Percentiles rank a stretch among this genome's conserved stretches.
These are phyloP conservation scores for Sabuloglossum arenarium DNA, from an alignment of 495 filamentous ascomycete genomes.

Conservation along the genomic window DNA sequence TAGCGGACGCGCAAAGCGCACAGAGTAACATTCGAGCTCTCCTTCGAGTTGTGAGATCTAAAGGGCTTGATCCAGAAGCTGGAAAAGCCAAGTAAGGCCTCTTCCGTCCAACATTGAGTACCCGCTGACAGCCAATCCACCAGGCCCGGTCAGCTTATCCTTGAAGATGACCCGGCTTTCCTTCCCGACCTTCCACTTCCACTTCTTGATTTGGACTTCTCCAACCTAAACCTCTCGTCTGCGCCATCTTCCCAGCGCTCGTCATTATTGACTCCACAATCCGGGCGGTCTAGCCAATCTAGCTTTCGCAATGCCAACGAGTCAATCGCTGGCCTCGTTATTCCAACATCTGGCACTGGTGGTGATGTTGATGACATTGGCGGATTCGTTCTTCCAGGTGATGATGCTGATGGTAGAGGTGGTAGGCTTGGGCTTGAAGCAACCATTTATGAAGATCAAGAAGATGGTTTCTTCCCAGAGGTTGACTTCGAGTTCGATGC, in stretches of 20 bases:
- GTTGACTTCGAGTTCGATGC: constrained; percentile 44
- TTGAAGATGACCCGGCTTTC: constrained; percentile 77
- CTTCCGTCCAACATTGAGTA: neutral
- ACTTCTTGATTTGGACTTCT: constrained; percentile 33
- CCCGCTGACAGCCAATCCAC: constrained; percentile 5
- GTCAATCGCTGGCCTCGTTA: constrained; percentile 11
- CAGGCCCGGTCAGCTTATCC: constrained; percentile 60
- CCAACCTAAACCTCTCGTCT: constrained; percentile 16
- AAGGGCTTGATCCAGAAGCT: constrained; percentile 46
- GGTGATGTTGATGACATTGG: constrained; percentile 14
- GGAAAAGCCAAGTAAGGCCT: constrained; percentile 43
- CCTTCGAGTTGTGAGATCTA: constrained; percentile 30
- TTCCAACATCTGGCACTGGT: constrained; percentile 12
- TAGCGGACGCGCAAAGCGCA: constrained; percentile 57
- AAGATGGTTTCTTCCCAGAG: constrained; percentile 32
- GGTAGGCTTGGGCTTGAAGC: neutral
- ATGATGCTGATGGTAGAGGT: constrained; percentile 13
- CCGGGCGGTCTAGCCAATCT: constrained; percentile 14
- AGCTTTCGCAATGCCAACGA: constrained; percentile 5
- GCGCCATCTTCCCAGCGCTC: constrained; percentile 17
- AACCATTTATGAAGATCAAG: constrained; percentile 15
- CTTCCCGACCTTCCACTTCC: constrained; percentile 43
- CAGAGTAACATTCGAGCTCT: constrained; percentile 50
- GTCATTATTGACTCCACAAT: constrained; percentile 16
- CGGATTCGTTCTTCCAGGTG: constrained; percentile 17